Base-by-base conservation (phyloP, 2,329 filamentous ascomycete genomes). In the Penicillium sp. region DNA sequence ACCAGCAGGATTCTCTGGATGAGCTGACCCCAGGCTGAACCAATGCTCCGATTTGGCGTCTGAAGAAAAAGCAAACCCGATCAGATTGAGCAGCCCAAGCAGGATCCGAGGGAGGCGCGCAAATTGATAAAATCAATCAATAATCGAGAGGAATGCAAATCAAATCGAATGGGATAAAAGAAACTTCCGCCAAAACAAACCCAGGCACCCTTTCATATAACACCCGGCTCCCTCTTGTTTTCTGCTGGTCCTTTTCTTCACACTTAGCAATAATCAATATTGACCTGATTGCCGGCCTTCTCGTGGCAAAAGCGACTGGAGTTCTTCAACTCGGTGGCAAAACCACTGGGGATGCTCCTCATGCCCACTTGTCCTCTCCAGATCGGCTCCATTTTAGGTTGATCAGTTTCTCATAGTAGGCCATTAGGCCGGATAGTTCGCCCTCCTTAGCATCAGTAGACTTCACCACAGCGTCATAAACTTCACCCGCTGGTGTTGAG, bases 71-170 rank as follows among this genome's bases (percentile, higher is more conserved):
- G 49, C 38, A 56, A n/a, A 54, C 21, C 9, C 35, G 49, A 49
- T 46, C 38, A 46, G 23, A 52, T 29, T 35, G 52, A 31, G 35
- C 23, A 53, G 35, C 35, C 11, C 35, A 17, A 23, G 13, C 15
- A 47, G 41, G 38, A 62, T 13, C 55, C 61, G 61, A 63, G 64
- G 55, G 61, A 63, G 58, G 61, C 64, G 64, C 64, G 55, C 47
- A 56, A 58, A 64, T 44, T 47, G 30, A 59, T 45, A 59, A 55
- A 55, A 26, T 26, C 26, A 54, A 29, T 17, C 47, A 55, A 57
- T 55, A 56, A 48, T 21, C 23, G 13, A 48, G 19, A 48, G n/a
- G 44, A 13, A 13, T 21, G 47, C 38, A 58, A 58, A 58, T 55
- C 56, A 64, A 61, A 56, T 54, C 30, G 56, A 60, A 59, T 55